Evolutionary conservation across 192 early-diverging fungal species (phyloP).

Genomic region (Spizellomyces sp.): DNA sequence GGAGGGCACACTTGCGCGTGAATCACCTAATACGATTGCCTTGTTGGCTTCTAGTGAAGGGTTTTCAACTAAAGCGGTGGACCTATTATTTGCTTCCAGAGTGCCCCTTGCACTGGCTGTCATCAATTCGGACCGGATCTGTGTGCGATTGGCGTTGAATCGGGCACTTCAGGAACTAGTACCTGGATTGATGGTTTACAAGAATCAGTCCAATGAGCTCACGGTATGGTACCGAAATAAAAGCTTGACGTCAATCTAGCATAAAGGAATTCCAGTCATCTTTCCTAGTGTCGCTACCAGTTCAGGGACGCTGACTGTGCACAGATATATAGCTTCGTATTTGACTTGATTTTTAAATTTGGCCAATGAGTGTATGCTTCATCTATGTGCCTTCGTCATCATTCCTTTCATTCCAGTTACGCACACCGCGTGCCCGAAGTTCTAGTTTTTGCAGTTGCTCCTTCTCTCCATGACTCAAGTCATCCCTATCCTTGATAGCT

Average conservation of each 20-base stretch:
- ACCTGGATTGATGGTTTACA: slow-evolving; percentile 15
- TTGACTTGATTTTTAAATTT: too few species aligned
- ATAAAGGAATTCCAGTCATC: too few species aligned
- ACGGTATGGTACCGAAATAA: not conserved
- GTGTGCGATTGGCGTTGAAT: slow-evolving; percentile 3
- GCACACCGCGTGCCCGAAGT: slow-evolving; percentile 35
- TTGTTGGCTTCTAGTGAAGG: slow-evolving; percentile 21
- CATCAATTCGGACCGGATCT: not conserved
- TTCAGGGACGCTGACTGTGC: too few species aligned
- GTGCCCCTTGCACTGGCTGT: slow-evolving; percentile 19
- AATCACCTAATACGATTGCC: slow-evolving; percentile 21
- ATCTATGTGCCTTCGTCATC: slow-evolving; percentile 12
- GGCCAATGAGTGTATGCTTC: too few species aligned
- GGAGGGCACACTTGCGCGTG: slow-evolving; percentile 26
- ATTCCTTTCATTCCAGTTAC: slow-evolving; percentile 49
- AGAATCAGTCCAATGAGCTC: not conserved
- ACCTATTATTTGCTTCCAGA: slow-evolving; percentile 2
- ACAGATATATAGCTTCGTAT: too few species aligned
- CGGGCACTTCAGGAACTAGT: not conserved
- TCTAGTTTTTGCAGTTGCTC: slow-evolving; percentile 15
- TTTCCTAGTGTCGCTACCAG: too few species aligned
- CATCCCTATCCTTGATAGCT: not conserved
- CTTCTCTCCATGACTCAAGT: not conserved
- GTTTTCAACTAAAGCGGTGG: slow-evolving; percentile 11
- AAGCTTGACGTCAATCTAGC: not conserved